These are phyloP conservation scores for Arabidopsis arenosa DNA, from an alignment of 345 rosid genomes.

Conservation along the genomic window DNA sequence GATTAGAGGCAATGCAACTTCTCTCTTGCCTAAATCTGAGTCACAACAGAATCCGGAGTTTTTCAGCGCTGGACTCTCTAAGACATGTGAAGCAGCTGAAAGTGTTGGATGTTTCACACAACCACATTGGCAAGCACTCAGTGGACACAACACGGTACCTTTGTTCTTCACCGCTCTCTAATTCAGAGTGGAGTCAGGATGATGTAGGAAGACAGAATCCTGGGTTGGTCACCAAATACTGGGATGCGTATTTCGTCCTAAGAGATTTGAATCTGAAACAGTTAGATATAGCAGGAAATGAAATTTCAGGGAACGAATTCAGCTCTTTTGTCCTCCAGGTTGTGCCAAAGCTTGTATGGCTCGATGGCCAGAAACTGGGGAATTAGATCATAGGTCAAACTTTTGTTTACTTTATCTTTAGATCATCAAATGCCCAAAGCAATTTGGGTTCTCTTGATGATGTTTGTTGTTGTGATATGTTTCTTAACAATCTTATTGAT, in stretches of 20 bases:
- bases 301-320: conserved; percentile 64
- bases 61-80: conserved; percentile 76
- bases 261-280: conserved; percentile 67
- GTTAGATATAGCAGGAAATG: conserved; percentile 69
- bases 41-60: conserved; percentile 66
- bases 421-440: conserved; percentile 24
- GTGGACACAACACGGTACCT: conserved; percentile 77
- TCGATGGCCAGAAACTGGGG: conserved; percentile 55
- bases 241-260: conserved; percentile 74
- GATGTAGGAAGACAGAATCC: conserved; percentile 39
- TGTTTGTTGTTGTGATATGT: conserved; percentile 25
- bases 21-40: conserved; percentile 74
- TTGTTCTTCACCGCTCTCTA: conserved; percentile 78
- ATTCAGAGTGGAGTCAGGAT: conserved; percentile 55
- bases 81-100: conserved; percentile 66
- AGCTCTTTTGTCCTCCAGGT: conserved; percentile 58
- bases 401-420: background rate
- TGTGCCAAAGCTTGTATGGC: conserved; percentile 67
- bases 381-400: conserved; percentile 35
- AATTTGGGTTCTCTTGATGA: conserved; percentile 8
- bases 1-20: conserved; percentile 83
- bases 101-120: conserved; percentile 78
- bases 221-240: conserved; percentile 46
- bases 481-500: conserved; percentile 14
- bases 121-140: conserved; percentile 85